Conservation (phyloP, 31 red algal genomes). For the Porphyra umbilicalis region DNA sequence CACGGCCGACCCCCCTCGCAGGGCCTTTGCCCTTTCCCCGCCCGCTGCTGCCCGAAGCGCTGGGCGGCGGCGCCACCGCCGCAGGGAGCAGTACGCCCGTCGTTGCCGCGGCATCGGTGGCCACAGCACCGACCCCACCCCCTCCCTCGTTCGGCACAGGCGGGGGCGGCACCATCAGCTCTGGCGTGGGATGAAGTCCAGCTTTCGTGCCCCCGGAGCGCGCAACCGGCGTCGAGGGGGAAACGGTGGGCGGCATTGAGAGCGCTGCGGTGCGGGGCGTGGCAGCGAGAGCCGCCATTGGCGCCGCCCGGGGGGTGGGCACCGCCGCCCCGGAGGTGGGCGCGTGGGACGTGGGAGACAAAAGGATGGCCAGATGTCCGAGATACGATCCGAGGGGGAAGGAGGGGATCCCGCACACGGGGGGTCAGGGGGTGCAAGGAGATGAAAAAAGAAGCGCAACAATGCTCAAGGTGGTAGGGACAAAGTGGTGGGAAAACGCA, state of each 20-base stretch:
- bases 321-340: no score
- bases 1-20: not conserved
- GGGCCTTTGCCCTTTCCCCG: not conserved
- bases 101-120: not conserved
- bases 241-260: not conserved
- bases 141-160: no score
- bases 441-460: not conserved
- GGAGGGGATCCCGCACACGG: not conserved
- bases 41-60: not conserved
- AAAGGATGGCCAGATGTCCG: no score
- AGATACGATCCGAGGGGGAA: not conserved
- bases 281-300: not conserved
- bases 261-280: not conserved
- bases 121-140: no score
- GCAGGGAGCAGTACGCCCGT: not conserved
- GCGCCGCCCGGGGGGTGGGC: no score
- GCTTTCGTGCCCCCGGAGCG: no score
- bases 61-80: not conserved
- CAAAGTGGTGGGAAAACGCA: not conserved
- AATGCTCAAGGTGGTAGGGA: not conserved
- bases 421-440: not conserved
- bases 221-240: not conserved
- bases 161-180: not conserved
- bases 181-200: no score
- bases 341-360: no score